Conservation (phyloP, 2,329 filamentous ascomycete species). For the Bipolaris victoriae region DNA sequence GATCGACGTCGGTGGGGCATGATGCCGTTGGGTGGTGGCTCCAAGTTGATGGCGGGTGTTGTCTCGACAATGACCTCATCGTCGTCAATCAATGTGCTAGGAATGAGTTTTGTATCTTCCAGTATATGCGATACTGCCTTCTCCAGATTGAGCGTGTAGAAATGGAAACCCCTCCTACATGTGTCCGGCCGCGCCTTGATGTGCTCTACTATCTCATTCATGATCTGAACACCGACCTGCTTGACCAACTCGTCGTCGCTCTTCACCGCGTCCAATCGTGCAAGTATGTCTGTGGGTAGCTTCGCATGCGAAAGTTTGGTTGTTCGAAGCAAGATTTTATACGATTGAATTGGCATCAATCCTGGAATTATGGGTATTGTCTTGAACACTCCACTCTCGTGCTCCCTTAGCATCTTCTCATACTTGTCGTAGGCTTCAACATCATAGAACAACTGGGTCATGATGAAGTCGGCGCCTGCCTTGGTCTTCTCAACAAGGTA, state of each 20-base stretch:
- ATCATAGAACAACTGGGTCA: slow-evolving; percentile 98
- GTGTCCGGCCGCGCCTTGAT: slow-evolving; percentile 67
- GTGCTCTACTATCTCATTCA: slow-evolving; percentile 81
- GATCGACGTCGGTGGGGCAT: slow-evolving; percentile 62
- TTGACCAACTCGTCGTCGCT: slow-evolving; percentile 84
- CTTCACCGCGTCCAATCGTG: slow-evolving; percentile 73
- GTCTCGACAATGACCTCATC: slow-evolving; percentile 58
- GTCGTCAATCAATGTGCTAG: slow-evolving; percentile 54
- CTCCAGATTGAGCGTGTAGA: slow-evolving; percentile 95
- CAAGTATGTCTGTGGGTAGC: slow-evolving; percentile 73
- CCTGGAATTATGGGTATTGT: slow-evolving; percentile 90
- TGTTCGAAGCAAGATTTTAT: slow-evolving; percentile 91
- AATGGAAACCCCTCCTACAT: slow-evolving; percentile 76
- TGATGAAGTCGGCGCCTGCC: slow-evolving; percentile 95
- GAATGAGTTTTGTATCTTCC: slow-evolving; percentile 84
- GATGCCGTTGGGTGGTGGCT: slow-evolving; percentile 36
- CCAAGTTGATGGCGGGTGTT: slow-evolving; percentile 46
- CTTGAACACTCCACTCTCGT: slow-evolving; percentile 85
- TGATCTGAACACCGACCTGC: slow-evolving; percentile 77
- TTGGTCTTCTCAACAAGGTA: slow-evolving; percentile 88
- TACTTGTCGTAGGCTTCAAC: slow-evolving; percentile 80
- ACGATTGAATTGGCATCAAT: slow-evolving; percentile 97
- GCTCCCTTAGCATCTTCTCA: slow-evolving; percentile 75
- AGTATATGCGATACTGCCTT: slow-evolving; percentile 95
- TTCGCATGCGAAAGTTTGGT: slow-evolving; percentile 92